Percentiles rank a stretch among this genome's conserved stretches.
Conservation (phyloP, 768 basidiomycete genomes). For the Trametopsis cervina region DNA sequence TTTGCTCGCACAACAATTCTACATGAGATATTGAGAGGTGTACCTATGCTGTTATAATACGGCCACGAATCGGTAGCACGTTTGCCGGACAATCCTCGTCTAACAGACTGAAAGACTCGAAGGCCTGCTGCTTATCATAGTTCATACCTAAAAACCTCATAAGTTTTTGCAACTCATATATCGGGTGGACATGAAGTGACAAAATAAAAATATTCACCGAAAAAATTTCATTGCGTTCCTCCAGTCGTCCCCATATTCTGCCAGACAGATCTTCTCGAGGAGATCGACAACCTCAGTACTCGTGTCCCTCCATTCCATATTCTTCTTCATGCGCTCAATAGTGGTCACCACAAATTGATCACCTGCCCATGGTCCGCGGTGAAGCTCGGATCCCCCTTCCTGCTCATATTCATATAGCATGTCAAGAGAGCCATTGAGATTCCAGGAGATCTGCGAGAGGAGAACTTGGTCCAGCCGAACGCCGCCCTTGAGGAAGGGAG, state of each 20-base stretch:
- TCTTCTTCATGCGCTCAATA: background rate
- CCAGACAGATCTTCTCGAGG: background rate
- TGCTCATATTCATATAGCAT: background rate
- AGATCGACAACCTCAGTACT: background rate
- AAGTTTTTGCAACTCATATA: no score
- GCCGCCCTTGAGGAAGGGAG: background rate
- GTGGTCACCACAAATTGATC: constrained; percentile 2
- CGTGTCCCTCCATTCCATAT: constrained; percentile 1
- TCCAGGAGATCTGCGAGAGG: constrained; percentile 6
- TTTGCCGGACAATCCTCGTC: no score
- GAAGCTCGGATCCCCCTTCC: background rate
- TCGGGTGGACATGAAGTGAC: no score
- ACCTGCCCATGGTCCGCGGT: constrained; percentile 6
- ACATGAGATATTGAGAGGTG: no score
- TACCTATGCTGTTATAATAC: no score
- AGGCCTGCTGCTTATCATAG: no score
- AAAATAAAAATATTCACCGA: no score
- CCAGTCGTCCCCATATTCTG: background rate
- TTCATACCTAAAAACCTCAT: no score
- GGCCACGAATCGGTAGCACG: no score
- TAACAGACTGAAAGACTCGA: no score
- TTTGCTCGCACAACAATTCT: no score
- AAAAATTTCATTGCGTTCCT: no score
- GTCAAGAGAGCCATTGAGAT: background rate
- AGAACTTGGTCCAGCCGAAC: background rate